phyloP scores from a whole-genome alignment of 2,329 filamentous ascomycete genomes.

The Rosellinia necatrix region DNA sequence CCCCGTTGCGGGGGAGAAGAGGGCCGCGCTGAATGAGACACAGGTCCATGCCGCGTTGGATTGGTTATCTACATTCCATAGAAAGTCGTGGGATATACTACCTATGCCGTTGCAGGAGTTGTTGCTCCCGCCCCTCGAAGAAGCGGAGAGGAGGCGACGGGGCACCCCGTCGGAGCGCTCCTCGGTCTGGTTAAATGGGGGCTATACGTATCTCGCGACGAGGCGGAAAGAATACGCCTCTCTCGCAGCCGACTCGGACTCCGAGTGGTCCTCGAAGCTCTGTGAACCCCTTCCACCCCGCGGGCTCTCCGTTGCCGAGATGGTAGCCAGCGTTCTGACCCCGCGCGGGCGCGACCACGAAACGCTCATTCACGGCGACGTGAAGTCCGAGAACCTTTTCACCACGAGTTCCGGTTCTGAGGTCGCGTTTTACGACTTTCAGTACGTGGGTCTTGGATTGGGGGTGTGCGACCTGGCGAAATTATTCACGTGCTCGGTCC shows the following conservation, averaged over 20 bases:
- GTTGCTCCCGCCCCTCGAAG: slow-evolving; percentile 60
- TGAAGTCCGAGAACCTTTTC: slow-evolving; percentile 72
- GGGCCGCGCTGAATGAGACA: slow-evolving; percentile 48
- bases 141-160: slow-evolving; percentile 39
- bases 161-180: slow-evolving; percentile 32
- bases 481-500: slow-evolving; percentile 69
- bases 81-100: slow-evolving; percentile 52
- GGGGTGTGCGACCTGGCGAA: slow-evolving; percentile 71
- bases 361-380: slow-evolving; percentile 69
- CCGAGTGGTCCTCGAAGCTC: slow-evolving; percentile 60
- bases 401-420: slow-evolving; percentile 52
- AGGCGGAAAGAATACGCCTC: slow-evolving; percentile 59
- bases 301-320: slow-evolving; percentile 52
- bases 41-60: slow-evolving; percentile 60
- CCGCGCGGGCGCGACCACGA: slow-evolving; percentile 50
- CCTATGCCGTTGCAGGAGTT: slow-evolving; percentile 42
- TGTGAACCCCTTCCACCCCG: slow-evolving; percentile 43
- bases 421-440: slow-evolving; percentile 71
- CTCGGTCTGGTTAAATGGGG: slow-evolving; percentile 66
- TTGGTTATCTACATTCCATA: slow-evolving; percentile 69
- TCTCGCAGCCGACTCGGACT: slow-evolving; percentile 51
- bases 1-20: slow-evolving; percentile 61
- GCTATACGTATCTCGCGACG: slow-evolving; percentile 71
- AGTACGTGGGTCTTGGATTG: slow-evolving; percentile 67
- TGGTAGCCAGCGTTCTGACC: slow-evolving; percentile 56